Evolutionary conservation across 768 basidiomycete species (phyloP).

Genomic region (Mycena albidolilacea): DNA sequence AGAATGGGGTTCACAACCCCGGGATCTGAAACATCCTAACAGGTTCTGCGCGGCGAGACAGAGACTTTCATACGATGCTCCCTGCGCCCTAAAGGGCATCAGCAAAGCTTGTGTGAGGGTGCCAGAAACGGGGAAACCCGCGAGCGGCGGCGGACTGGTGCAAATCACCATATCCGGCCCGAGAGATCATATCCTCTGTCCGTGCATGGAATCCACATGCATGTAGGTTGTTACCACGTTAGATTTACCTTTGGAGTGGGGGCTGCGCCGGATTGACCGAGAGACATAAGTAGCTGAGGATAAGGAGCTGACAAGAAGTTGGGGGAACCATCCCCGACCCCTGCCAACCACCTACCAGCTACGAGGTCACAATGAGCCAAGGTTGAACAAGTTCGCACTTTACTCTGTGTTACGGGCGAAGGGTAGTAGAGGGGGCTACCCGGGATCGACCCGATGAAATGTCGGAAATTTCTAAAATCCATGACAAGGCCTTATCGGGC

Average conservation of each 20-base stretch:
- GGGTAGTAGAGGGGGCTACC: background rate
- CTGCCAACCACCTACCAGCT: background rate
- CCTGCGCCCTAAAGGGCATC: background rate
- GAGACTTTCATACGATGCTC: background rate
- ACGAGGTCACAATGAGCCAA: background rate
- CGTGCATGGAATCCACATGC: background rate
- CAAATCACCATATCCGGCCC: background rate
- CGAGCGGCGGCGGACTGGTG: background rate
- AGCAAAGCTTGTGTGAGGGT: background rate
- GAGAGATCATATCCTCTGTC: conserved; percentile 1
- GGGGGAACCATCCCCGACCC: background rate
- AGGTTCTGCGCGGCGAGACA: background rate
- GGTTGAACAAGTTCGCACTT: background rate
- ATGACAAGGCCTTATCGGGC: too few species aligned
- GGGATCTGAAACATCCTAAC: conserved; percentile 1
- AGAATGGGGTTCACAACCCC: background rate
- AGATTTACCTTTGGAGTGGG: background rate
- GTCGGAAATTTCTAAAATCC: too few species aligned
- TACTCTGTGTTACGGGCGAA: background rate
- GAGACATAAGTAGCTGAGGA: background rate
- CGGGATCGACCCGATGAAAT: background rate
- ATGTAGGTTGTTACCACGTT: background rate
- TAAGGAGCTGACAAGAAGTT: background rate
- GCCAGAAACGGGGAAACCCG: background rate
- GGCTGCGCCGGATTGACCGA: background rate